Percentiles rank a stretch among this genome's conserved stretches.
Conservation (phyloP, 495 filamentous ascomycete species). For the Platismatia glauca region DNA sequence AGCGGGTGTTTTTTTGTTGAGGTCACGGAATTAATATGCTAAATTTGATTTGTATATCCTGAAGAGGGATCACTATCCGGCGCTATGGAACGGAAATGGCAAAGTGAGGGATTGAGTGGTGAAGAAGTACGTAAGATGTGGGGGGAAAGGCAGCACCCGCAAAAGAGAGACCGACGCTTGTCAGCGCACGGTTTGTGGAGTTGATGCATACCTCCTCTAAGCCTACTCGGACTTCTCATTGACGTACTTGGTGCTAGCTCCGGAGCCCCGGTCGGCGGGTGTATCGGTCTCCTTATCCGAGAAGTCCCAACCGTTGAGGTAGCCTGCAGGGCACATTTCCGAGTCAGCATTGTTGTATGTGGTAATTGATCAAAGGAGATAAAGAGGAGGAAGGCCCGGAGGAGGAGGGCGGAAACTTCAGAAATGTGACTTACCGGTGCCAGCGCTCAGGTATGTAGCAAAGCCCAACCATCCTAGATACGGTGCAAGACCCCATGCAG, state of each 20-base stretch:
- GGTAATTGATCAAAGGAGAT: no score
- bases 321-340: slow-evolving; percentile 53
- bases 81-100: neutral
- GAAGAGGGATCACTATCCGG: neutral
- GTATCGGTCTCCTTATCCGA: slow-evolving; percentile 31
- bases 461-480: slow-evolving; percentile 79
- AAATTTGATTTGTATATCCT: neutral
- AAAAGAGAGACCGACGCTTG: neutral
- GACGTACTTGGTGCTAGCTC: slow-evolving; percentile 31
- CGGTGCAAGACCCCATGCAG: slow-evolving; percentile 66
- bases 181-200: neutral
- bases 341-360: no score
- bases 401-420: no score
- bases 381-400: no score
- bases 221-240: slow-evolving; percentile 29
- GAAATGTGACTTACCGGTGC: no score
- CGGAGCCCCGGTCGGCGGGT: slow-evolving; percentile 16
- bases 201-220: slow-evolving; percentile 5
- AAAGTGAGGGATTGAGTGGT: neutral
- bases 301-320: slow-evolving; percentile 71
- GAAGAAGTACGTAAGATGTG: neutral
- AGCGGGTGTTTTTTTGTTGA: neutral
- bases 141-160: neutral
- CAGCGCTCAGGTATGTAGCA: slow-evolving; percentile 68
- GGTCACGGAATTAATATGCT: neutral